A percentile compares a stretch with the other conserved stretches of the same genome.
Conservation (phyloP, 306 rosid genomes). For the Datisca glomerata region DNA sequence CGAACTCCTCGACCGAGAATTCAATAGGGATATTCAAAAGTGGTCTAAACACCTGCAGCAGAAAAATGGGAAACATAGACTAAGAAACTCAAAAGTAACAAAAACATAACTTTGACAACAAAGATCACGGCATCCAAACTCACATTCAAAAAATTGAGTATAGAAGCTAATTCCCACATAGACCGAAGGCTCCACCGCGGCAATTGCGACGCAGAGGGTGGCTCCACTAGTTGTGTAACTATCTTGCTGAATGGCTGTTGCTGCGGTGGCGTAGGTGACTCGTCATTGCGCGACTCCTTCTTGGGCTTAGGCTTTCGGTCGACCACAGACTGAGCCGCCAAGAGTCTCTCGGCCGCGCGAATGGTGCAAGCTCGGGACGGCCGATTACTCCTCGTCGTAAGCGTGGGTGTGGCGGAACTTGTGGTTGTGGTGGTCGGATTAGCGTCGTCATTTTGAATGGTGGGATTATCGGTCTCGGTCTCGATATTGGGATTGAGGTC, state of each 20-base stretch:
- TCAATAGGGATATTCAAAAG: constrained; percentile 67
- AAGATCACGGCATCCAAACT: constrained; percentile 19
- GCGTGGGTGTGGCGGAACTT: constrained; percentile 12
- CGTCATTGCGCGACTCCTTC: constrained; percentile 32
- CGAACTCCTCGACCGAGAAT: constrained; percentile 93
- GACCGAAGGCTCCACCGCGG: constrained; percentile 83
- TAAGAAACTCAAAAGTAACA: constrained; percentile 17
- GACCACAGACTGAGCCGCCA: constrained; percentile 25
- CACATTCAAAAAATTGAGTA: constrained; percentile 89
- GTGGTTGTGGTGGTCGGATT: constrained; percentile 15
- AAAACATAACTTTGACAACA: constrained; percentile 18
- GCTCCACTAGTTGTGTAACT: constrained; percentile 62
- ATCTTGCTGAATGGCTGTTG: constrained; percentile 71
- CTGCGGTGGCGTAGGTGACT: constrained; percentile 12
- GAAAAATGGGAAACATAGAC: constrained; percentile 3
- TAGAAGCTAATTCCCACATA: constrained; percentile 96
- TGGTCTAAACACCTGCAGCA: constrained; percentile 72
- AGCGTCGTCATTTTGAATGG: constrained; percentile 30
- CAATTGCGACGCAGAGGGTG: constrained; percentile 67
- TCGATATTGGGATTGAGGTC: constrained; percentile 23
- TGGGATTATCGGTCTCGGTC: constrained; percentile 13
- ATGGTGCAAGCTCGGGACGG: constrained; percentile 94
- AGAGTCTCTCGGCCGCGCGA: constrained; percentile 66
- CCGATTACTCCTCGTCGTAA: constrained; percentile 53
- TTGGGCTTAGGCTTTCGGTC: constrained; percentile 20